Evolutionary conservation across 176 grass and related monocot genomes (phyloP).

Genomic region (Triticum dicoccoides): DNA sequence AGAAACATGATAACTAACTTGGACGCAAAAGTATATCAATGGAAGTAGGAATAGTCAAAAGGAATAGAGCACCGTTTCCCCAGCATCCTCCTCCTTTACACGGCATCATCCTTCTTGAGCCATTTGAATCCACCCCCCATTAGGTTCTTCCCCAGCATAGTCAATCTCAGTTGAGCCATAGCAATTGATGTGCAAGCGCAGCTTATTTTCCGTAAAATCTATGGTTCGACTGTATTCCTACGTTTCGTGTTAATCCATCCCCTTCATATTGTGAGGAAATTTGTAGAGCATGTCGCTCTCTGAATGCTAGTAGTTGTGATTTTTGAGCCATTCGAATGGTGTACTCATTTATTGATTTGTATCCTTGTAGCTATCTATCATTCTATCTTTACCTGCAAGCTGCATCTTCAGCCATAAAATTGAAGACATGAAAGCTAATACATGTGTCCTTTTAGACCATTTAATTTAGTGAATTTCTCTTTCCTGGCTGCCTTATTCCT

Average conservation of each 20-base stretch:
- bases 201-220: neutral
- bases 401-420: neutral
- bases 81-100: too few relatives aligned
- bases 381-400: neutral
- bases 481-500: neutral
- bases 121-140: too few relatives aligned
- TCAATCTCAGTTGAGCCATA: too few relatives aligned
- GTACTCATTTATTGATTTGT: neutral
- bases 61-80: too few relatives aligned
- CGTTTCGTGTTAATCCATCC: neutral
- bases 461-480: neutral
- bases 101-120: too few relatives aligned
- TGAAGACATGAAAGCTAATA: neutral
- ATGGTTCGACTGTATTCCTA: neutral
- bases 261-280: neutral
- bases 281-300: neutral
- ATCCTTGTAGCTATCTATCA: neutral
- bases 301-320: neutral
- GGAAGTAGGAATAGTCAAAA: too few relatives aligned
- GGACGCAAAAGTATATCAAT: too few relatives aligned
- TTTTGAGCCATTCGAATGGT: neutral
- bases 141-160: too few relatives aligned
- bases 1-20: too few relatives aligned
- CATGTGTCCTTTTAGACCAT: neutral
- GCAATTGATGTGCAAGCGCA: neutral